These are phyloP conservation scores for Salisapilia sapeloensis DNA, from an alignment of 352 stramenopile species.

Conservation along the genomic window DNA sequence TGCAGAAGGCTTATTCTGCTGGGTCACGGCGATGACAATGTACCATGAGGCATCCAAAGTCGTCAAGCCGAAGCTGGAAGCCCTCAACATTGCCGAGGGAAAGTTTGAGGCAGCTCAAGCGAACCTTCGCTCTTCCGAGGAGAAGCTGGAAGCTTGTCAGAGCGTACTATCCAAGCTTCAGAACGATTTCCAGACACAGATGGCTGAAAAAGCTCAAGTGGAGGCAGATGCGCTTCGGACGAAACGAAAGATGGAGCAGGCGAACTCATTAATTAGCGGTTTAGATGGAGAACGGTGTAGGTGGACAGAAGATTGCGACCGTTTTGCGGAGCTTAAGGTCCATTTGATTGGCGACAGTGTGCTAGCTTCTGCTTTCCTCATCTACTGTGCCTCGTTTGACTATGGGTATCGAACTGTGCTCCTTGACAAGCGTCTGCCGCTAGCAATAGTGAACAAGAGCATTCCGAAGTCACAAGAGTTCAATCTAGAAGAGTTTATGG, in stretches of 20 bases:
- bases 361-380: slow-evolving; percentile 72
- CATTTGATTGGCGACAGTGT: slow-evolving; percentile 79
- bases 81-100: slow-evolving; percentile 75
- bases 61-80: slow-evolving; percentile 88
- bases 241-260: slow-evolving; percentile 83
- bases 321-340: slow-evolving; percentile 66
- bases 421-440: slow-evolving; percentile 34
- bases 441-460: slow-evolving; percentile 35
- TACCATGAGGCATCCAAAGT: slow-evolving; percentile 87
- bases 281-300: slow-evolving; percentile 66
- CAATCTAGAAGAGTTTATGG: slow-evolving; percentile 53
- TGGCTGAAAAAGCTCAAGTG: slow-evolving; percentile 74
- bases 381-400: slow-evolving; percentile 85
- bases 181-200: slow-evolving; percentile 78
- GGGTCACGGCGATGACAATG: slow-evolving; percentile 82
- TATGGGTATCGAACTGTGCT: slow-evolving; percentile 56
- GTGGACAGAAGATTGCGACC: slow-evolving; percentile 81
- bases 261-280: slow-evolving; percentile 74
- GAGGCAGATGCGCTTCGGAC: slow-evolving; percentile 72
- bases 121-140: slow-evolving; percentile 45
- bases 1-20: slow-evolving; percentile 81
- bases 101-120: slow-evolving; percentile 72
- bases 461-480: slow-evolving; percentile 57
- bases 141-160: slow-evolving; percentile 55
- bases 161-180: slow-evolving; percentile 49